These are phyloP conservation scores for Lepidium aucheri DNA, from an alignment of 345 rosid species.

Conservation along the genomic window DNA sequence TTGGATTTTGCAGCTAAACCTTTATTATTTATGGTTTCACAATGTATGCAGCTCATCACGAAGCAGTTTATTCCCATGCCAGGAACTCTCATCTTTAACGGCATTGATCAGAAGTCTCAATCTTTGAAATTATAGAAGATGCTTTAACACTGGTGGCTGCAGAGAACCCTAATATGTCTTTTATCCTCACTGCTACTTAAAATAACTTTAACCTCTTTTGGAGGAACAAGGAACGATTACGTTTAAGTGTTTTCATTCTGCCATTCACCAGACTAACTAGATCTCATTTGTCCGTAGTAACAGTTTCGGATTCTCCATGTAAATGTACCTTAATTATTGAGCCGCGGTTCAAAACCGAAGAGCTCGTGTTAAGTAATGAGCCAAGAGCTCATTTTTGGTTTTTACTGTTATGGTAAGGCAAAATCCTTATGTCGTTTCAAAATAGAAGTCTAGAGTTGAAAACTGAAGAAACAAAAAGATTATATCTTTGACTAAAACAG, in stretches of 20 bases:
- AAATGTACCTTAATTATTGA: constrained; percentile 10
- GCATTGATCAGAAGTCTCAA: constrained; percentile 90
- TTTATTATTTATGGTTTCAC: background rate
- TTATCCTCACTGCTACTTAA: too few species aligned
- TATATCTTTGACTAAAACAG: background rate
- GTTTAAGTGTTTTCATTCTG: too few species aligned
- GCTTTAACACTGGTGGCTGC: constrained; percentile 6
- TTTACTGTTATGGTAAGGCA: background rate
- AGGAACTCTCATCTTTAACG: constrained; percentile 77
- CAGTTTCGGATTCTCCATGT: background rate
- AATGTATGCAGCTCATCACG: constrained; percentile 61
- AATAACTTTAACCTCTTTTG: too few species aligned
- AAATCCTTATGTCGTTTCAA: background rate
- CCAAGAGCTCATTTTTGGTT: background rate
- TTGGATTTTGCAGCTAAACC: background rate
- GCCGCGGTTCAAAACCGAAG: constrained; percentile 27
- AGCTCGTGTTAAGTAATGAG: constrained; percentile 1
- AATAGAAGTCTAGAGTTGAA: background rate
- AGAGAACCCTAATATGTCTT: background rate
- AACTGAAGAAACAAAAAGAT: background rate
- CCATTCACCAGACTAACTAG: too few species aligned
- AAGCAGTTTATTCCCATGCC: constrained; percentile 82
- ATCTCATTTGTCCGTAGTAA: too few species aligned
- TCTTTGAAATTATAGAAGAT: constrained; percentile 42
- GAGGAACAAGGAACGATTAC: too few species aligned